Base-by-base conservation (phyloP, 345 rosid genomes). In the Murraya paniculata region DNA sequence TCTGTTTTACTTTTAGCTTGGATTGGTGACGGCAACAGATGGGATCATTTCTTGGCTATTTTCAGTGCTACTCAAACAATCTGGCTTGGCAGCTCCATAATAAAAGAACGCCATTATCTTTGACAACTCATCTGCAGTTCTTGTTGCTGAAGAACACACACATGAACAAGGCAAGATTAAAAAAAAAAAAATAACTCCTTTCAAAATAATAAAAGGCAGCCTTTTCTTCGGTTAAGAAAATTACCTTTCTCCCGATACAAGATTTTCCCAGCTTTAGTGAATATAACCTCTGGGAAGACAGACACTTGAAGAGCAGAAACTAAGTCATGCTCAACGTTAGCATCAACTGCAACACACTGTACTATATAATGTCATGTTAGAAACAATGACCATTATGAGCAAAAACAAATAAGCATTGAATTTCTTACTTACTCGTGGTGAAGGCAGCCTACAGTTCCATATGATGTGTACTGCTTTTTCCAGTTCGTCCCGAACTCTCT, bases 381-480 rank as follows among this genome's bases (percentile, higher is more conserved):
- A 55, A 68, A 72, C 38, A 83, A 68, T 2, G 0, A 41, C n/a
- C 24, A 45, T 14, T 24, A 13, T 4, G 9, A 59, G 45, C 50
- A 41, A 21, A 9, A 48, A 2, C 7, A 31, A 38, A 65, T 4
- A 55, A 45, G 14, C 45, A 45, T 45, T 45, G 50, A 45, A 45
- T 45, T 45, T 16, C 76, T 66, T 22, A 70, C 91, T 80, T 84
- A 95, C 98, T 79, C 98, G 85, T 57, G 98, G 98, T 39, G 95
- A 91, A 71, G 98, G 98, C 77, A 95, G 89, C 72, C 93, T 84
- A 89, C 97, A 93, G 78, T 89, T 90, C 98, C 98, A 95, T 71
- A 95, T 93, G 77, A 95, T 82, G n/a, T 87, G 88, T n/a, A 95
- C 91, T 18, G 98, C 98, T 81, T 89, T 93, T 81, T 88, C 97